Conservation (phyloP, 2,329 filamentous ascomycete genomes). For the Didymella glomerata region DNA sequence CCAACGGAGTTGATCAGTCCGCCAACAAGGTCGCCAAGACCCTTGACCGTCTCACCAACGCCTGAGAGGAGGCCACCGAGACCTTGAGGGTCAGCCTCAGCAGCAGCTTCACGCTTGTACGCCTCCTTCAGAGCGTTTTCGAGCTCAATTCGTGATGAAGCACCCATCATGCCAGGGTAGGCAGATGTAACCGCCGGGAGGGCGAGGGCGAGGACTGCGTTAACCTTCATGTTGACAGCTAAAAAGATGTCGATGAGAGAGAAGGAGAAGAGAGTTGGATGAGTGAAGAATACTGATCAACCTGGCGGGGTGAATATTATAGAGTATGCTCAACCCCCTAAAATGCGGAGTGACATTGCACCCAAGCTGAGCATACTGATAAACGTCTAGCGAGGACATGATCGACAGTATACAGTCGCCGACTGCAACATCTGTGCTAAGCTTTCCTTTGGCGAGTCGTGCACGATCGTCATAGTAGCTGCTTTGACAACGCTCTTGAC, state of each 20-base stretch:
- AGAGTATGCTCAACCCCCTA: not conserved
- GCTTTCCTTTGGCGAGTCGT: not conserved
- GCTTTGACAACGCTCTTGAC: not conserved
- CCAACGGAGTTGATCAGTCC: slow-evolving; percentile 32
- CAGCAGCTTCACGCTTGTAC: not conserved
- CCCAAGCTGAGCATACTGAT: not conserved
- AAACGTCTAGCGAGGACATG: not conserved
- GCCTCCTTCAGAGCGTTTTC: slow-evolving; percentile 11
- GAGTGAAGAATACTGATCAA: not conserved
- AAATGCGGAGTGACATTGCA: not conserved
- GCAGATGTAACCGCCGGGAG: slow-evolving; percentile 26
- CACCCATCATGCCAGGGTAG: slow-evolving; percentile 30
- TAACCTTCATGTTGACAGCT: slow-evolving; percentile 26
- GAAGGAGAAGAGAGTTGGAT: not conserved
- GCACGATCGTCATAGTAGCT: not conserved
- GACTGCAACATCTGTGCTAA: not conserved
- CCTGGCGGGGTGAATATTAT: not conserved
- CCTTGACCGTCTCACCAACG: not conserved
- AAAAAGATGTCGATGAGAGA: not conserved
- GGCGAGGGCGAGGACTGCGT: slow-evolving; percentile 19
- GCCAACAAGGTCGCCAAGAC: not conserved
- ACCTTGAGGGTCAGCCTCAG: not conserved
- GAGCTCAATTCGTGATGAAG: slow-evolving; percentile 23
- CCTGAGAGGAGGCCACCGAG: not conserved
- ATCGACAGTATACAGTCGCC: not conserved